Conservation (phyloP, 2,329 filamentous ascomycete species). For the Penicillium polonicum region DNA sequence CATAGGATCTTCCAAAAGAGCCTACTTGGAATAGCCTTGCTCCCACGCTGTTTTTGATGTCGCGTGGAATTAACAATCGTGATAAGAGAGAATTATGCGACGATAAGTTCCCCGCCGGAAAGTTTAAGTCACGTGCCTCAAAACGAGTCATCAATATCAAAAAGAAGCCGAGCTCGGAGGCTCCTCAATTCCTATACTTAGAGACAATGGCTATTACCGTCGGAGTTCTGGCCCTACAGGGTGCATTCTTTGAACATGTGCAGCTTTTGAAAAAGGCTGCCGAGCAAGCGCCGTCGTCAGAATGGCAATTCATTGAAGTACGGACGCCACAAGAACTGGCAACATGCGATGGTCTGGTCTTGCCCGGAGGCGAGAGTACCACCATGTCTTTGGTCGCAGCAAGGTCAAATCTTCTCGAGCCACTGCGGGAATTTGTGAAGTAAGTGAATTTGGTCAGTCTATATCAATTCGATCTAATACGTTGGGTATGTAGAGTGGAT, state of each 20-base stretch:
- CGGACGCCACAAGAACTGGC: slow-evolving; percentile 70
- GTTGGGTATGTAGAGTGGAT: slow-evolving; percentile 55
- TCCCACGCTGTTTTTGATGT: neutral
- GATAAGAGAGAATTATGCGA: slow-evolving; percentile 9
- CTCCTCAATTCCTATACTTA: neutral
- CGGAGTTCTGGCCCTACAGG: slow-evolving; percentile 76
- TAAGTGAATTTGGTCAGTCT: slow-evolving; percentile 44
- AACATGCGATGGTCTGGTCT: slow-evolving; percentile 76
- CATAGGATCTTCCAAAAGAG: neutral
- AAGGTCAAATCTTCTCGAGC: slow-evolving; percentile 76
- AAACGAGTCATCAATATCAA: slow-evolving; percentile 17
- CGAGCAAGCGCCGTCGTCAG: slow-evolving; percentile 20
- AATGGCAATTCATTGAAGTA: slow-evolving; percentile 72
- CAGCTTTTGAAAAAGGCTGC: slow-evolving; percentile 70
- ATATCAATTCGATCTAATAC: slow-evolving; percentile 11
- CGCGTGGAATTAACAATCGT: neutral
- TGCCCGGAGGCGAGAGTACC: slow-evolving; percentile 94
- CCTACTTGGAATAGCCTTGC: neutral
- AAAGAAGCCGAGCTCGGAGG: neutral
- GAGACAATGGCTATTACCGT: slow-evolving; percentile 50
- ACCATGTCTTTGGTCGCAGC: slow-evolving; percentile 86
- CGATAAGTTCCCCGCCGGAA: slow-evolving; percentile 19
- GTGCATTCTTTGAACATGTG: slow-evolving; percentile 88
- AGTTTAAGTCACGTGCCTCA: slow-evolving; percentile 13
- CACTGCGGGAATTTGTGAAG: slow-evolving; percentile 87